phyloP scores from a whole-genome alignment of 176 grass and related monocot species.

The Neostapfia colusana region DNA sequence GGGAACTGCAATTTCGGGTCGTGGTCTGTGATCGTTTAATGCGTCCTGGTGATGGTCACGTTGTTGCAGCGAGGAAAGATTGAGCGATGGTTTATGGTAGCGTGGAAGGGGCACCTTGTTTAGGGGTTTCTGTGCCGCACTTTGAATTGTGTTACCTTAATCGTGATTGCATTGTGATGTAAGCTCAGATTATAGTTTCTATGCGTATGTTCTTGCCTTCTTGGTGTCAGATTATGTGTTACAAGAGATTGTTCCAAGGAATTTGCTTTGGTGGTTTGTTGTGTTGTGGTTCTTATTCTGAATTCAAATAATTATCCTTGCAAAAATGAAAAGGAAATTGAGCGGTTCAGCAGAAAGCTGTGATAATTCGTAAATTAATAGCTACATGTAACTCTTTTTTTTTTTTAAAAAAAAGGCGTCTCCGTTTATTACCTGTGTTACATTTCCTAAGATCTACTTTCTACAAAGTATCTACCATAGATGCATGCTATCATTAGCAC shows the following conservation, averaged over 20 bases:
- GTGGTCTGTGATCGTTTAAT: neutral
- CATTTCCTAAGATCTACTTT: neutral
- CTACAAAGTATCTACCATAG: conserved; percentile 2
- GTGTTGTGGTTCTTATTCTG: conserved; percentile 10
- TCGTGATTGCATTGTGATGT: conserved; percentile 10
- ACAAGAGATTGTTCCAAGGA: neutral
- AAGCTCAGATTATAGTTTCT: neutral
- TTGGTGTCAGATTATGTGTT: neutral
- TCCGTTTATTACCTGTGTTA: neutral
- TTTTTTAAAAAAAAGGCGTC: neutral
- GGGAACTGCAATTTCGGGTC: neutral
- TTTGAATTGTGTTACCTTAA: neutral
- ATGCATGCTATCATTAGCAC: conserved; percentile 8
- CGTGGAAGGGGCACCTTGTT: neutral
- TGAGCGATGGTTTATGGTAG: neutral
- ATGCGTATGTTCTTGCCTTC: neutral
- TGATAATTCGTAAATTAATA: neutral
- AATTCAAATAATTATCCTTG: neutral
- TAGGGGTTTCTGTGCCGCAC: neutral
- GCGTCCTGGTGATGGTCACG: conserved; percentile 1
- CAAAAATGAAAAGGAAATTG: neutral
- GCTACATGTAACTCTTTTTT: neutral
- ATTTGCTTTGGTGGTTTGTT: conserved; percentile 6
- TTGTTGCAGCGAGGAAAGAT: neutral
- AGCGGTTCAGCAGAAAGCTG: neutral